A percentile compares a stretch with the other conserved stretches of the same genome.
Evolutionary conservation across 108 stramenopile genomes (phyloP).

Genomic region (Craspedostauros australis): DNA sequence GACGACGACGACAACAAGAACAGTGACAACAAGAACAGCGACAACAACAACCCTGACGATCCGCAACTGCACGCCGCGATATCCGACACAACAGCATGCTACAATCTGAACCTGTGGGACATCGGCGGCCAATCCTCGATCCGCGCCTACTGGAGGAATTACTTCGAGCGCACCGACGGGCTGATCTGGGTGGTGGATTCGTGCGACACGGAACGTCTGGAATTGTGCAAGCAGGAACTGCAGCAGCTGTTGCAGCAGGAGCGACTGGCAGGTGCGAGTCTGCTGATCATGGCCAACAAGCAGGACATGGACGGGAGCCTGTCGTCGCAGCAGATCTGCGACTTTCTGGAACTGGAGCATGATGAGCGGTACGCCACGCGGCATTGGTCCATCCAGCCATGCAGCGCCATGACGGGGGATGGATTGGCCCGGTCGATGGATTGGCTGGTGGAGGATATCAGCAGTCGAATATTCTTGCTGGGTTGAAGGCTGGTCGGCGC

Average conservation of each 20-base stretch:
- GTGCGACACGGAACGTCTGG: slow-evolving; percentile 76
- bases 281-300: slow-evolving; percentile 98
- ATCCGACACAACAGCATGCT: no score
- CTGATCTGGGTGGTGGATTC: slow-evolving; percentile 98
- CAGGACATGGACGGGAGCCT: slow-evolving; percentile 92
- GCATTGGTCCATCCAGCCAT: slow-evolving; percentile 86
- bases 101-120: slow-evolving; percentile 89
- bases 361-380: slow-evolving; percentile 55
- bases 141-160: slow-evolving; percentile 99
- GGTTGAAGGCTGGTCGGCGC: slow-evolving; percentile 19
- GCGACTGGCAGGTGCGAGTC: slow-evolving; percentile 94
- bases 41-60: no score
- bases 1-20: not conserved
- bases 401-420: slow-evolving; percentile 92
- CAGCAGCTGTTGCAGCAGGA: slow-evolving; percentile 83
- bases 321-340: slow-evolving; percentile 67
- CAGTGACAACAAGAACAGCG: no score
- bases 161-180: slow-evolving; percentile 98
- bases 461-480: slow-evolving; percentile 88
- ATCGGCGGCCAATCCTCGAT: slow-evolving; percentile 99
- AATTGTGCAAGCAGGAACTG: slow-evolving; percentile 85
- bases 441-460: slow-evolving; percentile 95
- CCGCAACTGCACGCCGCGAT: no score
- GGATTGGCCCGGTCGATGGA: slow-evolving; percentile 93
- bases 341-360: slow-evolving; percentile 62